phyloP scores from a whole-genome alignment of 805 yeast genomes.

The Priceomyces carsonii region DNA sequence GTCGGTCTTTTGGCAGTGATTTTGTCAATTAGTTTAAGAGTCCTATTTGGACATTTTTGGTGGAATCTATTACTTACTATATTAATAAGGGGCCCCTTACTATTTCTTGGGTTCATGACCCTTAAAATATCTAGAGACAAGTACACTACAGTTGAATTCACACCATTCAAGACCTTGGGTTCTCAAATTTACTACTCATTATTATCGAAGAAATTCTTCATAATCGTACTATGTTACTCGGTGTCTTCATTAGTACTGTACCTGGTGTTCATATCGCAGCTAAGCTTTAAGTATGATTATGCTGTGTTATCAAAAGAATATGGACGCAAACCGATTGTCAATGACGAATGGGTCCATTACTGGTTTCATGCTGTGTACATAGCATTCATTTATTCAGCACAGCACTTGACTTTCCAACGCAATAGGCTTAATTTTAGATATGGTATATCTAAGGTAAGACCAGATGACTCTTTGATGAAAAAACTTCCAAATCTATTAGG shows the following conservation, averaged over 20 bases:
- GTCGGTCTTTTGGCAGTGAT: conserved; percentile 25
- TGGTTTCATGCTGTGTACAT: conserved; percentile 47
- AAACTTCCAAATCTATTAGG: conserved; percentile 32
- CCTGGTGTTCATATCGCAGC: conserved; percentile 26
- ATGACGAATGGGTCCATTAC: conserved; percentile 49
- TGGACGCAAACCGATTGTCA: conserved; percentile 35
- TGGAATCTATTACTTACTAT: conserved; percentile 27
- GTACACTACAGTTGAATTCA: conserved; percentile 30
- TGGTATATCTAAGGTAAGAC: conserved; percentile 42
- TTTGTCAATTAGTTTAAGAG: conserved; percentile 21
- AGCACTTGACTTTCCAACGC: conserved; percentile 54
- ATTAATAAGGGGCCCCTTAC: conserved; percentile 28
- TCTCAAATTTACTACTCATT: conserved; percentile 27
- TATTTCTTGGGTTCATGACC: conserved; percentile 27
- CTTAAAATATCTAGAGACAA: conserved; percentile 25
- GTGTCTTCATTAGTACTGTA: conserved; percentile 23
- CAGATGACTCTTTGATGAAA: conserved; percentile 31
- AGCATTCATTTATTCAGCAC: conserved; percentile 48
- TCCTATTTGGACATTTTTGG: conserved; percentile 33
- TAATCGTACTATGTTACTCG: conserved; percentile 19
- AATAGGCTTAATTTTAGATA: conserved; percentile 52
- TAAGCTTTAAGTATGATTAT: conserved; percentile 26
- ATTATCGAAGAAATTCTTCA: conserved; percentile 17
- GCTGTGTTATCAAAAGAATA: conserved; percentile 40
- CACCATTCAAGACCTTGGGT: conserved; percentile 32